A percentile compares a stretch with the other conserved stretches of the same genome.
These are phyloP conservation scores for Trifolium dubium DNA, from an alignment of 306 rosid species.

Conservation along the genomic window DNA sequence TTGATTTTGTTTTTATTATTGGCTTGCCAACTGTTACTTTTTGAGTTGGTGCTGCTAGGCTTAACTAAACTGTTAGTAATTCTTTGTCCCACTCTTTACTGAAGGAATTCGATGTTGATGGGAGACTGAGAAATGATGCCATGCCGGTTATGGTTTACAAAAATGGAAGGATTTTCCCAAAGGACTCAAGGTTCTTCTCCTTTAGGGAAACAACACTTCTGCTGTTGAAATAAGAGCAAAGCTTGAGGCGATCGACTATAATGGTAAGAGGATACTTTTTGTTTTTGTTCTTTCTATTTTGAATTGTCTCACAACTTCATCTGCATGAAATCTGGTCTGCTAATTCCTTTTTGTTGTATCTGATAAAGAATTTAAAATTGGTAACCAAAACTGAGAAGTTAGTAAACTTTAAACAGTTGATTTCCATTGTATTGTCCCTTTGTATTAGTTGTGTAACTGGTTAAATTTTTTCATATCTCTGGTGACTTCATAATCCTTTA, in stretches of 20 bases:
- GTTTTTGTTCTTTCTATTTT: constrained; percentile 14
- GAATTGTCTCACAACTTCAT: constrained; percentile 15
- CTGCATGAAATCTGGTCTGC: not conserved
- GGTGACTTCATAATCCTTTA: not conserved
- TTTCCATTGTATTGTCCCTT: too few species aligned
- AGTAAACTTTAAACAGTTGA: too few species aligned
- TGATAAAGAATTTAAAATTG: not conserved
- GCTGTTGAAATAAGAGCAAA: constrained; percentile 70
- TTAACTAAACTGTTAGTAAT: not conserved
- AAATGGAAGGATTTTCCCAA: constrained; percentile 86
- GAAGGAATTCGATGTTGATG: constrained; percentile 46
- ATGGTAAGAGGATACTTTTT: constrained; percentile 53
- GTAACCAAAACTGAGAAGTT: not conserved
- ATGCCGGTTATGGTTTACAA: constrained; percentile 91
- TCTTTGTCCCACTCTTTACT: constrained; percentile 37
- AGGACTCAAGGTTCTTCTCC: constrained; percentile 85
- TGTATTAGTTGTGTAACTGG: too few species aligned
- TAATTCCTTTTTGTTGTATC: not conserved
- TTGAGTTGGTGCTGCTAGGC: not conserved
- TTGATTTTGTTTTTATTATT: not conserved
- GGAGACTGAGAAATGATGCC: constrained; percentile 78
- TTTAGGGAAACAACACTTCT: constrained; percentile 70
- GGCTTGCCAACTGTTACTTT: not conserved
- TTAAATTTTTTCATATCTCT: too few species aligned
- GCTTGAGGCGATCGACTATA: constrained; percentile 86